These are phyloP conservation scores for Hymenoscyphus albidus DNA, from an alignment of 2,329 filamentous ascomycete species.

Conservation along the genomic window DNA sequence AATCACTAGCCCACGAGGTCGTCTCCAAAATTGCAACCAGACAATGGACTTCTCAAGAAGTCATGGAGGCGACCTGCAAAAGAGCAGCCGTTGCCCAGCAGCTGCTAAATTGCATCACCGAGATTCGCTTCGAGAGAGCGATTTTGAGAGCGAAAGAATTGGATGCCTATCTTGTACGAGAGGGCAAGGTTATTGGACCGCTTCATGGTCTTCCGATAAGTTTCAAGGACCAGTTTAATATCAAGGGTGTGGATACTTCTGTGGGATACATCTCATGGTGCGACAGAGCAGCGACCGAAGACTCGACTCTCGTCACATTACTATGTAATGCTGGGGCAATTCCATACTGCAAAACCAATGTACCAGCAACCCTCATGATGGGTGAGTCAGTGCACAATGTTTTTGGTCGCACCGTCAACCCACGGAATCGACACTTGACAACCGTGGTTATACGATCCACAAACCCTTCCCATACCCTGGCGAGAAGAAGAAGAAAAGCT, in stretches of 20 bases:
- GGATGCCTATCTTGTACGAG: conserved; percentile 41
- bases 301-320: conserved; percentile 68
- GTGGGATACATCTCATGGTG: conserved; percentile 72
- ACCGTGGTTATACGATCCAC: conserved; percentile 38
- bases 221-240: conserved; percentile 60
- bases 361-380: conserved; percentile 42
- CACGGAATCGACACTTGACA: conserved; percentile 31
- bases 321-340: conserved; percentile 59
- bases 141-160: conserved; percentile 42
- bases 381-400: conserved; percentile 41
- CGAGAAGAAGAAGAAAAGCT: conserved; percentile 23
- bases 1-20: conserved; percentile 27
- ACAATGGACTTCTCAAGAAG: conserved; percentile 33
- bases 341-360: conserved; percentile 93
- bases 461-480: conserved; percentile 39
- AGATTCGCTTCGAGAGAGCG: conserved; percentile 47
- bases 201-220: conserved; percentile 58
- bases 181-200: conserved; percentile 48
- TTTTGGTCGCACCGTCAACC: conserved; percentile 41
- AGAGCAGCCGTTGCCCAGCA: conserved; percentile 47
- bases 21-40: conserved; percentile 25
- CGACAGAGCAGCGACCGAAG: conserved; percentile 67
- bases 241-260: conserved; percentile 48
- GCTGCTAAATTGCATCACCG: conserved; percentile 39
- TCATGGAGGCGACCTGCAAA: conserved; percentile 46